Evolutionary conservation across 2,329 filamentous ascomycete genomes (phyloP), one percentile per base, ranked within the genome.

Genomic region (Emmonsiellopsis sp.): DNA sequence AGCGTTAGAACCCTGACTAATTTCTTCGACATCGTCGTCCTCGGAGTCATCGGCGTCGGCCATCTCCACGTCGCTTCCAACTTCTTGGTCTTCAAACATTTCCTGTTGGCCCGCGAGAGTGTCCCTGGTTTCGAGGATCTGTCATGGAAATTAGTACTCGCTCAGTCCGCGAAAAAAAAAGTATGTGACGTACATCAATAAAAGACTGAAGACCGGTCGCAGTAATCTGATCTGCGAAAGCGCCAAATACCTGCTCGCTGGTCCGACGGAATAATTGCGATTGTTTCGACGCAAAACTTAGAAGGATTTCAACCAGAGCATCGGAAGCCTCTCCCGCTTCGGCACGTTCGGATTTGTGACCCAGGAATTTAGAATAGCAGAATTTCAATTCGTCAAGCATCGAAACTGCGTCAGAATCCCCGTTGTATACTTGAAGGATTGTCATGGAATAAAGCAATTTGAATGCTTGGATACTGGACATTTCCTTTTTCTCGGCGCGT

Each of bases 371-470:
- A 43, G 86, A 78, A 55, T 85, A 86, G 66, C 86, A 90, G 55
- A 85, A 76, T 59, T 86, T 81, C n/a, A 96, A 77, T 61, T 96
- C 92, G 52, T 87, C 81, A 7, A 96, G 74, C 56, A 93, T 85
- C 48, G 86, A 84, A 21, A 95, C 80, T 0, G 90, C 88, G 64
- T 97, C 93, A 0, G 86, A 78, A 55, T 95, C 90, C 27, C 89
- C 88, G 62, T 92, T 91, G 72, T 95, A 95, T 7, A 95, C 78
- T 67, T 96, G 89, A 53, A 97, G 77, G 11, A 96, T 81, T 0
- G 89, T 86, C 51, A 96, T 79, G 0, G 88, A 85, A 66, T 95
- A 89, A 1, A 97, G 78, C 37, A 96, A 77, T 17, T 86, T 85
- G 54, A 96, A 79, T 0, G 87, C 87, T 56, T 83, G 82, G 13